A percentile compares a stretch with the other conserved stretches of the same genome.
These are phyloP conservation scores for Termitomyces eurrhizus DNA, from an alignment of 768 basidiomycete genomes.

Conservation along the genomic window DNA sequence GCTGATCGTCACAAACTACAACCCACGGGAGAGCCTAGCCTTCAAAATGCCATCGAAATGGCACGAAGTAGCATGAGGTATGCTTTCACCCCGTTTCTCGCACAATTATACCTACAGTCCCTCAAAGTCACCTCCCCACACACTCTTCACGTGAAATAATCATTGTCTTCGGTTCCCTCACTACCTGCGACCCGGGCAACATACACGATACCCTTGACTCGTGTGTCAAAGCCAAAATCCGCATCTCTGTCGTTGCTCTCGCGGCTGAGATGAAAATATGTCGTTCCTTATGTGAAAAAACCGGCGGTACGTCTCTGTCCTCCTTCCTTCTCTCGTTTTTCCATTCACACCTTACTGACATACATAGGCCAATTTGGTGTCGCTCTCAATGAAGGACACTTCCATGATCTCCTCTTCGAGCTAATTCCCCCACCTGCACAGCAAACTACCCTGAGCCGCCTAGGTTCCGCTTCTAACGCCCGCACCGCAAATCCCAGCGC, in stretches of 20 bases:
- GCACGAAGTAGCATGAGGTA: conserved; percentile 92
- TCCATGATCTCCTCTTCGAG: conserved; percentile 94
- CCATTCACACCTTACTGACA: conserved; percentile 6
- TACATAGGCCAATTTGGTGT: conserved; percentile 82
- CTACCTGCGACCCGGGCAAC: conserved; percentile 95
- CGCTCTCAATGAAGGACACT: conserved; percentile 97
- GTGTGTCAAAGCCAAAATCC: conserved; percentile 78
- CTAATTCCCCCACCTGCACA: conserved; percentile 93
- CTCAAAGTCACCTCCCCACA: conserved; percentile 85
- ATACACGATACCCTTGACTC: conserved; percentile 92
- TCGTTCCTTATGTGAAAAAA: conserved; percentile 85
- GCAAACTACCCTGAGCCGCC: conserved; percentile 43
- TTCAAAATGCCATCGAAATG: conserved; percentile 98
- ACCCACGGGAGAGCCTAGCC: conserved; percentile 87
- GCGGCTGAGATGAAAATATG: conserved; percentile 99
- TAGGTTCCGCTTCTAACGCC: conserved; percentile 38
- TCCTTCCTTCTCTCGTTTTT: not conserved
- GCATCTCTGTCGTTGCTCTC: conserved; percentile 90
- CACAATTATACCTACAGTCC: not conserved
- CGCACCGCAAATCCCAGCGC: conserved; percentile 55
- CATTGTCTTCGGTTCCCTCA: conserved; percentile 91
- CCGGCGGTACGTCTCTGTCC: conserved; percentile 62
- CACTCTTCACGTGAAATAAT: conserved; percentile 96
- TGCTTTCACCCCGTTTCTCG: conserved; percentile 6
- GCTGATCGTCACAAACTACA: conserved; percentile 86